A percentile compares a stretch with the other conserved stretches of the same genome.
Conservation (phyloP, 163 green algal genomes). For the Scenedesmus sp. region DNA sequence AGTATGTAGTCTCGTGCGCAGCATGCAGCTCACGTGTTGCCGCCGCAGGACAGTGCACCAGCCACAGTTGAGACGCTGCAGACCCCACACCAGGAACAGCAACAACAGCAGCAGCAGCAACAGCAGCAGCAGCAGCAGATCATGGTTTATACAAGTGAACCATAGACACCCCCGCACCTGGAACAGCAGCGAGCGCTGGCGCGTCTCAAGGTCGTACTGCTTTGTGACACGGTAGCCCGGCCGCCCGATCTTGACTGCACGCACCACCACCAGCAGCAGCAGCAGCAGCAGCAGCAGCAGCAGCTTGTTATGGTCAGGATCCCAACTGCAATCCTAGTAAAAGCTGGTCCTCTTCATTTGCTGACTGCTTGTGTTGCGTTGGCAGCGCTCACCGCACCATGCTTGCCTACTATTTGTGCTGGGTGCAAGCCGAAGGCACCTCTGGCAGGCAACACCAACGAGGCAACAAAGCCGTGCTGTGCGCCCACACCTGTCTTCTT, state of each 20-base stretch:
- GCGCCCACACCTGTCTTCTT: slow-evolving; percentile 76
- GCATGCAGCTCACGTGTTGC: too few relatives aligned
- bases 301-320: neutral
- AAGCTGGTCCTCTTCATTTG: too few relatives aligned
- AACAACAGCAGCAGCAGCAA: too few relatives aligned
- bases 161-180: slow-evolving; percentile 72
- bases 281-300: neutral
- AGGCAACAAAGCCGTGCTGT: neutral
- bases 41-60: too few relatives aligned
- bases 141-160: neutral
- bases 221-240: slow-evolving; percentile 99
- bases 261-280: slow-evolving; percentile 1
- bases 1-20: too few relatives aligned
- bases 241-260: slow-evolving; percentile 95
- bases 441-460: neutral
- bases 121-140: neutral
- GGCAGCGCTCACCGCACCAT: too few relatives aligned
- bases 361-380: too few relatives aligned
- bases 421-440: neutral
- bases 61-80: too few relatives aligned
- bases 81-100: too few relatives aligned
- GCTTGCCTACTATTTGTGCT: neutral
- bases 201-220: slow-evolving; percentile 90
- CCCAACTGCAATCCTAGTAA: too few relatives aligned
- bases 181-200: slow-evolving; percentile 93